Evolutionary conservation across 1,139 yeast species (phyloP), one percentile per base, ranked within the genome.

Genomic region (Pichia sp.): DNA sequence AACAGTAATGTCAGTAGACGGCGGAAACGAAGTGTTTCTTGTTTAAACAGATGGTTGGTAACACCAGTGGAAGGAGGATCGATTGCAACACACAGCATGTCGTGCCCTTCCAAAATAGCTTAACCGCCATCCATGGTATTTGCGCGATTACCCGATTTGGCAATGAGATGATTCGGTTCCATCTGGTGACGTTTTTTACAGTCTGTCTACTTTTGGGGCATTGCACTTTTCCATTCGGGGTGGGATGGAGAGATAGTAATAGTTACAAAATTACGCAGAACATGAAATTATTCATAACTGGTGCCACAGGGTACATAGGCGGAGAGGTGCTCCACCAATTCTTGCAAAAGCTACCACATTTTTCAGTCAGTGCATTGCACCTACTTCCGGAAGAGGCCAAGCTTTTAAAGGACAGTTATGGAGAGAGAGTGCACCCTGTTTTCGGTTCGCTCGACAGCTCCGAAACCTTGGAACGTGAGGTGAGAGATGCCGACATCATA

Each of bases 241-340:
- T 20, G 24, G 24, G 24, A 20, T 20, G 24, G 24, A 20, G 24
- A 2, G 24, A 20, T 20, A 20, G 3, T 20, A 20, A 20, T 20
- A 20, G 24, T 20, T 3, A 20, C 24, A 20, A 20, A 31, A 31
- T 31, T 31, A 12, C 36, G 4, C 34, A 31, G 34, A 12, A 31
- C 33, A 49, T 49, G 52, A 43, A 33, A 24, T 8, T 49, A 16
- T 49, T 49, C 29, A 33, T 49, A 2, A 43, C 48, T 6, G 52
- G 52, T 2, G 48, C 43, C 5, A 44, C 52, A 5, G 52, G 52
- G 9, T 49, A 49, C 31, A 49, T 49, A 33, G 52, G 52, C 6
- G 52, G 52, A 12, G 52, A 49, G 17, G 20, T 49, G n/a, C 24
- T 49, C 16, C 45, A 49, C 46, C 52, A 49, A 16, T 34, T 49